These are phyloP conservation scores for Leishmania turanica DNA, from an alignment of 208 protist genomes.

Conservation along the genomic window DNA sequence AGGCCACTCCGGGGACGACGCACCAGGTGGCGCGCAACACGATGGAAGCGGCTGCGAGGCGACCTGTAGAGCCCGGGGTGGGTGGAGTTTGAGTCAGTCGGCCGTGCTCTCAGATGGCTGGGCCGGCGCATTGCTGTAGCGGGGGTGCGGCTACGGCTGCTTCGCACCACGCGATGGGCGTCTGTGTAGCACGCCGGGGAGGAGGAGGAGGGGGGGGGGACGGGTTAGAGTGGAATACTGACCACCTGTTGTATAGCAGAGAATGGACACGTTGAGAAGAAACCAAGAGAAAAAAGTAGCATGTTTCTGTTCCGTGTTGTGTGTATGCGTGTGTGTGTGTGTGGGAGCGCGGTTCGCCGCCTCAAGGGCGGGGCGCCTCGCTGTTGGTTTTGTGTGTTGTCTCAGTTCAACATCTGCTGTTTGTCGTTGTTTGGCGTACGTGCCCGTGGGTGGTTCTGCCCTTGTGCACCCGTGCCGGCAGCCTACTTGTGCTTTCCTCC, in stretches of 20 bases:
- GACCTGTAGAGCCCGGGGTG: not conserved
- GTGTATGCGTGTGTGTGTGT: no score
- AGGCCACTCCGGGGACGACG: not conserved
- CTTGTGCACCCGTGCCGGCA: not conserved
- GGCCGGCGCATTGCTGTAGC: not conserved
- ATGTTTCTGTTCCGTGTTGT: not conserved
- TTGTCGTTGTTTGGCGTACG: no score
- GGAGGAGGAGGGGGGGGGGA: not conserved
- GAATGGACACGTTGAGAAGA: not conserved
- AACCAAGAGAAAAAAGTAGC: not conserved
- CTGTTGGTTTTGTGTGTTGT: no score
- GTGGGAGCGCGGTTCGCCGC: no score
- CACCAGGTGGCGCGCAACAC: not conserved
- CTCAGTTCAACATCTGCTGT: no score
- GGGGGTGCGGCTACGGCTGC: not conserved
- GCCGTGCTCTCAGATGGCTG: not conserved
- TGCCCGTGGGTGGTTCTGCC: no score
- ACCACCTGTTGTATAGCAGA: not conserved
- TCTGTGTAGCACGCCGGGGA: not conserved
- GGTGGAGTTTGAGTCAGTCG: not conserved
- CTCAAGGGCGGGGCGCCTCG: no score
- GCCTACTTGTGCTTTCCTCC: not conserved
- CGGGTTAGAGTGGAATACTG: not conserved
- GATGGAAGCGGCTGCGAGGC: not conserved
- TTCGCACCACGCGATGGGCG: not conserved